phyloP scores from a whole-genome alignment of 306 rosid species.

The Sindora glabra region DNA sequence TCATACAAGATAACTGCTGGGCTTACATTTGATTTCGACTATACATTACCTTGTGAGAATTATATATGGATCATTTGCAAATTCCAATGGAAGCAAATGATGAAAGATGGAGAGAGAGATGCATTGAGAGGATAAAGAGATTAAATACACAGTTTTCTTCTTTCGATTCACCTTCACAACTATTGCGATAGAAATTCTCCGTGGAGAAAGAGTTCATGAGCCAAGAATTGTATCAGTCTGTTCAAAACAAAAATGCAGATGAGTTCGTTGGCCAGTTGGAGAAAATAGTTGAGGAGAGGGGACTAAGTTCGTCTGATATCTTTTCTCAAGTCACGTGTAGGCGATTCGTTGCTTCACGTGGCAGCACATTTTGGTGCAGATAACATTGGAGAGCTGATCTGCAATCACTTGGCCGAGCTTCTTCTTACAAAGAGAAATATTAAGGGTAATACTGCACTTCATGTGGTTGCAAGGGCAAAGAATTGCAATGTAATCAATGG shows the following conservation, averaged over 20 bases:
- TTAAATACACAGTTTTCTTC: not conserved
- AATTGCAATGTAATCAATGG: no score
- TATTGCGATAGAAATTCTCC: not conserved
- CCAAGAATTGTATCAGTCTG: not conserved
- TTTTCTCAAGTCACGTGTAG: not conserved
- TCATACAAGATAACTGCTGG: no score
- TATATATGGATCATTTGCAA: not conserved
- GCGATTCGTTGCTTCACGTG: constrained; percentile 6
- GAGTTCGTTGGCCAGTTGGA: not conserved
- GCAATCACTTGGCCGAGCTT: not conserved
- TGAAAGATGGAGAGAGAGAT: not conserved
- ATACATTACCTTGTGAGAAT: no score
- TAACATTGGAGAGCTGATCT: not conserved
- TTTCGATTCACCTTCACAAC: not conserved
- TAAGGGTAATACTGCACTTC: not conserved
- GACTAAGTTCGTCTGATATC: not conserved
- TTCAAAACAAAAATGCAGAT: not conserved
- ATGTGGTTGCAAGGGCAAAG: no score
- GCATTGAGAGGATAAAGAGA: not conserved
- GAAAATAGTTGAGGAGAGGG: not conserved
- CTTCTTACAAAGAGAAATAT: not conserved
- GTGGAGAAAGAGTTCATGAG: not conserved
- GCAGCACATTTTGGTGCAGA: not conserved
- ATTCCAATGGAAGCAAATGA: not conserved
- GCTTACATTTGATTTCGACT: no score